phyloP scores from a whole-genome alignment of 768 basidiomycete genomes.

The Suillus weaverae region DNA sequence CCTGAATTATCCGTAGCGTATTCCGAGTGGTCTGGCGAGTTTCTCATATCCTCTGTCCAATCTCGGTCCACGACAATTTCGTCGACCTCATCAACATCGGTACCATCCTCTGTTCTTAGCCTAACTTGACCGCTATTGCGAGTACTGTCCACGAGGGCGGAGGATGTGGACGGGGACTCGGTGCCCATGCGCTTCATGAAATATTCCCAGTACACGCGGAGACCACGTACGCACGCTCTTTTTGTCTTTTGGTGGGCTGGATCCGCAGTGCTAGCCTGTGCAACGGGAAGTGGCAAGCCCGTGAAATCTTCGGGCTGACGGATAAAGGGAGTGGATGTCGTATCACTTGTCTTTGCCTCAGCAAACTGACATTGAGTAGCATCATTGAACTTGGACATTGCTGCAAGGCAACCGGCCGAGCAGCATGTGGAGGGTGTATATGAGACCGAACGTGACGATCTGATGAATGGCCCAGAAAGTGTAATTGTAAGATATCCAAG shows the following conservation, averaged over 20 bases:
- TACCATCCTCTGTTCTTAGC: constrained; percentile 31
- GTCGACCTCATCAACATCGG: constrained; percentile 49
- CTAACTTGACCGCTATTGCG: constrained; percentile 38
- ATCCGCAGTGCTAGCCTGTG: constrained; percentile 26
- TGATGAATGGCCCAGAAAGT: not conserved
- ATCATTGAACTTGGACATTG: not conserved
- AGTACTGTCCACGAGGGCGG: constrained; percentile 49
- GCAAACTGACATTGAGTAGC: not conserved
- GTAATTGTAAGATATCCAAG: not conserved
- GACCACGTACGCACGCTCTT: constrained; percentile 38
- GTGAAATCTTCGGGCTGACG: constrained; percentile 15
- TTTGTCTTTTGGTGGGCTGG: constrained; percentile 32
- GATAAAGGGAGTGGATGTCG: not conserved
- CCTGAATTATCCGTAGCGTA: constrained; percentile 50
- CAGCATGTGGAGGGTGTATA: not conserved
- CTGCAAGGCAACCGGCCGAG: not conserved
- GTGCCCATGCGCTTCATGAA: constrained; percentile 57
- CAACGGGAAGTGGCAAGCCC: constrained; percentile 44
- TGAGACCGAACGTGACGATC: not conserved
- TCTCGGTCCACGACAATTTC: constrained; percentile 75
- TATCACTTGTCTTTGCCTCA: too few species aligned
- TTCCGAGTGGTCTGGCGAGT: constrained; percentile 52
- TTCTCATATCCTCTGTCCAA: constrained; percentile 63
- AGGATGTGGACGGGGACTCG: constrained; percentile 58
- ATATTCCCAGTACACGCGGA: constrained; percentile 47